Evolutionary conservation across 257 asterid species (phyloP).

Genomic region (Coffea canephora): DNA sequence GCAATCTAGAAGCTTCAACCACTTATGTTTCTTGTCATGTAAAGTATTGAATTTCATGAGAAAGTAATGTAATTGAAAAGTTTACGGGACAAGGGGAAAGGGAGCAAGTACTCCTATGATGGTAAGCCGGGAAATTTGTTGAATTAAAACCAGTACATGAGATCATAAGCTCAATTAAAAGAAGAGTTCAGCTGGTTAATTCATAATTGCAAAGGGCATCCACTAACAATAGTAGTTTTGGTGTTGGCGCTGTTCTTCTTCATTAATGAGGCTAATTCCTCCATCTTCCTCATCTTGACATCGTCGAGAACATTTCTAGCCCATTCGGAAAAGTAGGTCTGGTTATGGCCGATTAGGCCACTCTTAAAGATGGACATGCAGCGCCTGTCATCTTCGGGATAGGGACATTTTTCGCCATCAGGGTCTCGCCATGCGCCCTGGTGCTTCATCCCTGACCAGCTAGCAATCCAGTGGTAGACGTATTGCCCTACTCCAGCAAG

Average conservation of each 20-base stretch:
- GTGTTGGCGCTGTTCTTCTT: constrained; percentile 6
- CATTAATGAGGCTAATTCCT: constrained; percentile 1
- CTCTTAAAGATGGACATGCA: constrained; percentile 62
- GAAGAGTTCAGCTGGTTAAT: constrained; percentile 2
- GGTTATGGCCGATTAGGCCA: constrained; percentile 51
- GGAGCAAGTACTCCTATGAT: too few relatives aligned
- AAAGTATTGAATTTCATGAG: background rate
- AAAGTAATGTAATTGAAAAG: background rate
- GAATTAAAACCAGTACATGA: too few relatives aligned
- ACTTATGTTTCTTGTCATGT: background rate
- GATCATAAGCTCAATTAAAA: background rate
- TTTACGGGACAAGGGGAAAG: too few relatives aligned
- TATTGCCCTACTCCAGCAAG: constrained; percentile 69
- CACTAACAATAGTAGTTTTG: constrained; percentile 8
- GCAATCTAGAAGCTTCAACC: background rate
- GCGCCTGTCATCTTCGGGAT: constrained; percentile 49
- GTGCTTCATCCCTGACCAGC: constrained; percentile 75
- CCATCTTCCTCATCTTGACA: constrained; percentile 34
- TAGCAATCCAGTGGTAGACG: constrained; percentile 69
- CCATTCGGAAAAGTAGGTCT: constrained; percentile 58
- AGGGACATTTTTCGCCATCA: constrained; percentile 45
- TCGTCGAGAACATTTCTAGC: constrained; percentile 38
- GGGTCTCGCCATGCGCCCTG: constrained; percentile 78
- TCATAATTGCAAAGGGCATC: constrained; percentile 34
- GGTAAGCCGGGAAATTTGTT: too few relatives aligned